Evolutionary conservation across 2,329 filamentous ascomycete genomes (phyloP).

Genomic region (Lasiodiplodia sp.): DNA sequence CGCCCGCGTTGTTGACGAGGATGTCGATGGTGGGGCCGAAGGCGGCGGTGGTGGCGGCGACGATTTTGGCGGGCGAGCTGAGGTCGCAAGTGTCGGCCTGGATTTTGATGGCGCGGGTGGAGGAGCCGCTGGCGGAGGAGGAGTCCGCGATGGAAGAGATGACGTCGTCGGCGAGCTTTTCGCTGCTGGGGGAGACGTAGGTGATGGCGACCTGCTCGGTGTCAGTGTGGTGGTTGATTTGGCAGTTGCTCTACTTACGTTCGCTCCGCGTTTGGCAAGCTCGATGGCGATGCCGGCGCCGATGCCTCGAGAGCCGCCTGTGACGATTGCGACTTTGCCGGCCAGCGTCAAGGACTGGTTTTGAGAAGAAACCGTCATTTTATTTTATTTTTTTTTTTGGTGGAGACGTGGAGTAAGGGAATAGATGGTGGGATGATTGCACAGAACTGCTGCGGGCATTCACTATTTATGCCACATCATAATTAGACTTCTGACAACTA

Average conservation of each 20-base stretch:
- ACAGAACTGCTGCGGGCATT: neutral
- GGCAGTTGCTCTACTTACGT: slow-evolving; percentile 58
- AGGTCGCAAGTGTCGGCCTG: slow-evolving; percentile 85
- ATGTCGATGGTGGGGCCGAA: slow-evolving; percentile 83
- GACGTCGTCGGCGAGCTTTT: slow-evolving; percentile 42
- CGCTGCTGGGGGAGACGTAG: slow-evolving; percentile 51
- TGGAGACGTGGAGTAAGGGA: neutral
- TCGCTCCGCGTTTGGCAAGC: slow-evolving; percentile 79
- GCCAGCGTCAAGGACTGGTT: slow-evolving; percentile 32
- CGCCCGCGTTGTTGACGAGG: slow-evolving; percentile 95
- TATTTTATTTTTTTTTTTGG: neutral
- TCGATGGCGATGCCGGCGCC: slow-evolving; percentile 82
- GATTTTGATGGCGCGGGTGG: slow-evolving; percentile 68
- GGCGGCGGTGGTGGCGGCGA: slow-evolving; percentile 43
- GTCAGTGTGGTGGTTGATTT: slow-evolving; percentile 72
- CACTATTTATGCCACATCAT: too few relatives aligned
- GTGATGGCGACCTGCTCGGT: slow-evolving; percentile 63
- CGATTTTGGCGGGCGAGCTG: slow-evolving; percentile 76
- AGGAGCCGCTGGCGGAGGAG: slow-evolving; percentile 43
- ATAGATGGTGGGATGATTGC: neutral
- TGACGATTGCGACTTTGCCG: slow-evolving; percentile 91
- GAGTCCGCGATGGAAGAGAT: slow-evolving; percentile 43
- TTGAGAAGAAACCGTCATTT: neutral
- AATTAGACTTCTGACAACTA: too few relatives aligned
- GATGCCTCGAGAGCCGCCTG: slow-evolving; percentile 92